Evolutionary conservation across 148 eudicot species (phyloP).

Genomic region (Rhododendron simsii): DNA sequence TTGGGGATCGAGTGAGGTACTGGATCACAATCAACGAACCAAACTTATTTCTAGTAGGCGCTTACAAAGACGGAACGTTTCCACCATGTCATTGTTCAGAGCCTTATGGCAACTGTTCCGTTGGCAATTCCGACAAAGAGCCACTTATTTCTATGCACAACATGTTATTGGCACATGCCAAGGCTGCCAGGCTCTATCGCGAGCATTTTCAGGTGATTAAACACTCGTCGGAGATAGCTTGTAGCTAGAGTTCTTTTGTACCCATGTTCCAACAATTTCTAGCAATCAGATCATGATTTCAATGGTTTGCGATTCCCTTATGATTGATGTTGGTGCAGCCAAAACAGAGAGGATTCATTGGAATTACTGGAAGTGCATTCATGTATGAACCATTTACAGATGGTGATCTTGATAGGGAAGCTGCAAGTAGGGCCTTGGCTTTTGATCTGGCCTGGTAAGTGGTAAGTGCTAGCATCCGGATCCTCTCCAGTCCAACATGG

Average conservation of each 20-base stretch:
- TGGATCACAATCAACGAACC: slow-evolving; percentile 88
- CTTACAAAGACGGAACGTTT: slow-evolving; percentile 42
- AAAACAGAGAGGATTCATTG: slow-evolving; percentile 49
- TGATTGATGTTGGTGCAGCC: slow-evolving; percentile 28
- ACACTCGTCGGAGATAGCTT: background rate
- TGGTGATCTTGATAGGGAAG: slow-evolving; percentile 37
- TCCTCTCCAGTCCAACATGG: background rate
- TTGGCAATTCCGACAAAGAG: slow-evolving; percentile 60
- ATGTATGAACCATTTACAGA: slow-evolving; percentile 50
- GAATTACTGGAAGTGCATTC: slow-evolving; percentile 35
- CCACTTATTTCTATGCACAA: slow-evolving; percentile 61
- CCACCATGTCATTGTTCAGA: slow-evolving; percentile 76
- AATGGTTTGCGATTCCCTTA: background rate
- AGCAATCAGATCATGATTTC: background rate
- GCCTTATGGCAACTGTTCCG: slow-evolving; percentile 43
- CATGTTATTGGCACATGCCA: slow-evolving; percentile 67
- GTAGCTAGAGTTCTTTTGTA: background rate
- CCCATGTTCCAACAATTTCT: background rate
- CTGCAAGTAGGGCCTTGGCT: slow-evolving; percentile 47
- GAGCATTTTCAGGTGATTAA: slow-evolving; percentile 38
- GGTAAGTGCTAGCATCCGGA: slow-evolving; percentile 18
- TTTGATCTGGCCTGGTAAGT: slow-evolving; percentile 43
- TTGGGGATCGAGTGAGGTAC: slow-evolving; percentile 72
- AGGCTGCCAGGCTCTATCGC: slow-evolving; percentile 54
- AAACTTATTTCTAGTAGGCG: slow-evolving; percentile 33